These are phyloP conservation scores for Colletotrichum sp. DNA, from an alignment of 2,329 filamentous ascomycete genomes.

Conservation along the genomic window DNA sequence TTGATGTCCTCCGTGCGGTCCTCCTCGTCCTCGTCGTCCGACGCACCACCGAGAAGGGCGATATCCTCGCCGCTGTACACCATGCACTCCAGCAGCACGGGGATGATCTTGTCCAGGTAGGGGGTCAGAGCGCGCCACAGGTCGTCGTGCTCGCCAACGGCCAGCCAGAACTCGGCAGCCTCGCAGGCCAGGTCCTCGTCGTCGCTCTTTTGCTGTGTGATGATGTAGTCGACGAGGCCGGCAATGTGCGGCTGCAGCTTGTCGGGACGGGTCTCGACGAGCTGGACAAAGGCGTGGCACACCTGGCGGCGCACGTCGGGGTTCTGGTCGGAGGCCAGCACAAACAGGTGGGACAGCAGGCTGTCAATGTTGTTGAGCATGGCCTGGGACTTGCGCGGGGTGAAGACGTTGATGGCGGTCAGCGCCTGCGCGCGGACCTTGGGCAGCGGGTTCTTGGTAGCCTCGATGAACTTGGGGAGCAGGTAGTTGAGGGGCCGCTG, in stretches of 20 bases:
- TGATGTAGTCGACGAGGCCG: constrained; percentile 90
- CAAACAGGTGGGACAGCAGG: constrained; percentile 83
- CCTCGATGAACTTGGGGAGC: constrained; percentile 88
- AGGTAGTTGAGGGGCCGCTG: constrained; percentile 87
- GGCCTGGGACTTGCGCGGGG: constrained; percentile 82
- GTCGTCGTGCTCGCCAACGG: constrained; percentile 84
- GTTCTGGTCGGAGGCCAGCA: constrained; percentile 76
- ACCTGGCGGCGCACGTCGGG: constrained; percentile 90
- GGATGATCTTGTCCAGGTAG: constrained; percentile 83
- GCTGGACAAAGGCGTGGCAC: constrained; percentile 88
- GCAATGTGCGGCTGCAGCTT: constrained; percentile 88
- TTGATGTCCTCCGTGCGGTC: constrained; percentile 91
- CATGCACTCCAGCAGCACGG: constrained; percentile 92
- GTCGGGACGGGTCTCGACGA: constrained; percentile 89
- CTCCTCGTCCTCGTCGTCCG: constrained; percentile 89
- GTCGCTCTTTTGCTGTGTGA: constrained; percentile 84
- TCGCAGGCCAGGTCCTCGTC: constrained; percentile 92
- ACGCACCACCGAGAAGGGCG: constrained; percentile 79
- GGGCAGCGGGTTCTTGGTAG: constrained; percentile 76
- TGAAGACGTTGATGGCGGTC: constrained; percentile 89
- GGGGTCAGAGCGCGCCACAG: constrained; percentile 79
- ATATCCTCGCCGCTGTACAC: constrained; percentile 96
- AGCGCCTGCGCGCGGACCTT: constrained; percentile 83
- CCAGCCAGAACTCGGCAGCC: constrained; percentile 97
- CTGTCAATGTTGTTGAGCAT: constrained; percentile 81